Evolutionary conservation across 306 rosid genomes (phyloP), one percentile per base, ranked within the genome.

Genomic region (Cucurbita ficifolia): DNA sequence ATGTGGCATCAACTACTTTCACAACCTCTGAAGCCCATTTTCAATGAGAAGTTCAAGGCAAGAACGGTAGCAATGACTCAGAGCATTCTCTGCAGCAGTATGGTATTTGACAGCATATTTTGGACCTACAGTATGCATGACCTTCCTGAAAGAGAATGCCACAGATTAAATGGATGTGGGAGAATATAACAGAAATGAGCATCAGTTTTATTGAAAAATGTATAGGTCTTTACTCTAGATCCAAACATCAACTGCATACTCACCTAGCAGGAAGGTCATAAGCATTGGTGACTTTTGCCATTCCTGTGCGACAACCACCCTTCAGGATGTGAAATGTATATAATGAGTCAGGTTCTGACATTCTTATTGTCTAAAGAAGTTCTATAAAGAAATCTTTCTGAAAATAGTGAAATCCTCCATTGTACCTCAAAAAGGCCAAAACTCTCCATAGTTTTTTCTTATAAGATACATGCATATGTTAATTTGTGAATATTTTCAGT

Each of bases 261-360:
- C 83, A 93, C 99, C 99, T 95, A 64, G 97, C 96, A 76, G 97
- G 96, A 84, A 95, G 99, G 77, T 95, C 92, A 54, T 89, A 95
- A 7, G 92, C 99, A 79, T 73, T 85, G 76, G 99, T 88, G 82
- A 81, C 88, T 88, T 89, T 95, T 72, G 99, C 97, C 99, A 95
- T 89, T 81, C 99, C 99, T 45, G 97, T 95, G 73, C 99, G 90
- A 77, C 99, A 95, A 70, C 97, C 99, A 81, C 97, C 99, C 99
- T 95, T 74, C 55, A 78, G 77, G 54, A 85, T 45, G 52, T 35
- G 79, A 77, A 83, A 81, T 75, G 68, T 42, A 75, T 38, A 58
- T 58, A 69, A 72, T 80, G 70, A 79, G 77, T 70, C 77, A 33
- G 76, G 36, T 12, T 36, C 56, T 60, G 57, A 69, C 43, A 69